Evolutionary conservation across 179 eudicot species (phyloP).

Genomic region (Kewa caespitosa): DNA sequence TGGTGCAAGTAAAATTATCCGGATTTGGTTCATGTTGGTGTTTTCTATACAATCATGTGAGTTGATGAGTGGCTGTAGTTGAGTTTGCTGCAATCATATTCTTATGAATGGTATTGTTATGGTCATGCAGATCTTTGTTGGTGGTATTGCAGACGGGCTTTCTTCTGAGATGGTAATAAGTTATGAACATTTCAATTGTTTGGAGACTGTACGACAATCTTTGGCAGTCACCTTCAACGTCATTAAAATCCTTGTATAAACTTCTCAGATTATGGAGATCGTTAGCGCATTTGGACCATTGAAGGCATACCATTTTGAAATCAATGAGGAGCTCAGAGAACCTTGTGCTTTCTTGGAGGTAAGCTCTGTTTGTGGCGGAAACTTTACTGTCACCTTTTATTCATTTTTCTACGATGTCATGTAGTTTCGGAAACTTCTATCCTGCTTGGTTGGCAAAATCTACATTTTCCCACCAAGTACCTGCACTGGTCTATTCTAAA

Average conservation of each 20-base stretch:
- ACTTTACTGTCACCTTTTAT: neutral
- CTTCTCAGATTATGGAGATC: slow-evolving; percentile 75
- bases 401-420: neutral
- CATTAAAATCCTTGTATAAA: slow-evolving; percentile 16
- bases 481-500: neutral
- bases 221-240: slow-evolving; percentile 13
- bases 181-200: slow-evolving; percentile 7
- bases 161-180: slow-evolving; percentile 81
- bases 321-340: slow-evolving; percentile 44
- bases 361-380: slow-evolving; percentile 17
- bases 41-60: neutral
- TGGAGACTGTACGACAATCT: neutral
- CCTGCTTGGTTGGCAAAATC: neutral
- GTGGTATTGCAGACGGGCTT: slow-evolving; percentile 73
- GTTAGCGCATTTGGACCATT: slow-evolving; percentile 72
- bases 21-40: neutral
- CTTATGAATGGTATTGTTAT: slow-evolving; percentile 20
- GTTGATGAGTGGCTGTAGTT: slow-evolving; percentile 8
- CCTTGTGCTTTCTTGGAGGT: slow-evolving; percentile 89
- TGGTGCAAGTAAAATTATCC: neutral
- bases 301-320: slow-evolving; percentile 63
- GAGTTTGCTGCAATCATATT: slow-evolving; percentile 2
- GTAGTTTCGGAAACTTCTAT: neutral
- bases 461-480: neutral
- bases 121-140: slow-evolving; percentile 74